Evolutionary conservation across 371 early-diverging fungal genomes (phyloP), one percentile per base, ranked within the genome.

Genomic region (Saksenaea oblongispora): DNA sequence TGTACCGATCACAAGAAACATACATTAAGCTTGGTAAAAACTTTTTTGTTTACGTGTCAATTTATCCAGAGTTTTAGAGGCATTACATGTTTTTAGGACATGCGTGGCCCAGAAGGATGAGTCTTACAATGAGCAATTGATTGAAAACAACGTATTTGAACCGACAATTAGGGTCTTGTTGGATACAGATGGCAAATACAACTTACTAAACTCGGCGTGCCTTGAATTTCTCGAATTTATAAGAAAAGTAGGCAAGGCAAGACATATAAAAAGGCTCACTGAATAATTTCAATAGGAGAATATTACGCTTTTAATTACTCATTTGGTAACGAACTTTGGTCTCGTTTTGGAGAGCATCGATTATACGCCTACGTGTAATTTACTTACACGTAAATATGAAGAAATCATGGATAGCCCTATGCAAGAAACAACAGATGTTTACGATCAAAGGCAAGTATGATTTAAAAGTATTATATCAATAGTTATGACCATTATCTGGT

Each of bases 171-270:
- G 79, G 8, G 71, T 87, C 13, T 78, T 92, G 22, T 54, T 85
- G 51, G 83, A 84, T n/a, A 89, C 90, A 1, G 76, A 87, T 36
- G 85, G 87, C 55, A 76, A 80, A 51, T 85, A 94, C 67, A 95
- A 95, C 63, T 67, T 95, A 41, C 58, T 95, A 42, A 93, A 94
- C 66, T 95, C 96, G 0, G 93, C 95, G 0, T 94, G 91, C 61
- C 78, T 95, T 37, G 95, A 95, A 60, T 71, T 97, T 34, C 85
- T 97, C 58, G 92, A 91, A 18, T 90, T 79, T 67, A 86, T 96
- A 58, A 78, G 87, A 58, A 87, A 75, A 69, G 90, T 90, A 79
- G 64, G 67, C 10, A n/a, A 10, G 22, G 11, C 22, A 26, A 22
- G n/a, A 22, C n/a, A n/a, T 22, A n/a, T 27, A 39, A 27, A 9